phyloP scores from a whole-genome alignment of 208 protist species.

The Lotmaria passim region DNA sequence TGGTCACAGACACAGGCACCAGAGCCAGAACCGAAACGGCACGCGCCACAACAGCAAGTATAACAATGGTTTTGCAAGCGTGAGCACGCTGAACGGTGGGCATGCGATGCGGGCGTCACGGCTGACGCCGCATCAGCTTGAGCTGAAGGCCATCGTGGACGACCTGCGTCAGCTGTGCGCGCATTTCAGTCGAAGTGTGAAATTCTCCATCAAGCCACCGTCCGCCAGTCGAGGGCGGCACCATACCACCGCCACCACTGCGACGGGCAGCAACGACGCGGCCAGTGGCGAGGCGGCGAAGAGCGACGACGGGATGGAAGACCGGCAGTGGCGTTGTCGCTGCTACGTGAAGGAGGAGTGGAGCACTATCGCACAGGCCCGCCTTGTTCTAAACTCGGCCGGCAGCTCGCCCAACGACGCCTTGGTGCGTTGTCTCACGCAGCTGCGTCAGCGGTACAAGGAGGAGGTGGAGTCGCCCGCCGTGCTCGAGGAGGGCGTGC shows the following conservation, averaged over 20 bases:
- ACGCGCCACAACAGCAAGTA: neutral
- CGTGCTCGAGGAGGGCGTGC: constrained; percentile 67
- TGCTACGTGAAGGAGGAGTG: constrained; percentile 89
- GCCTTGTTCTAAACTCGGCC: constrained; percentile 45
- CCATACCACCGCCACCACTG: neutral
- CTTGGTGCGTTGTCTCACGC: constrained; percentile 58
- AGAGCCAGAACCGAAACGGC: no score
- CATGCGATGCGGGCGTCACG: neutral
- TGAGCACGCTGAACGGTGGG: neutral
- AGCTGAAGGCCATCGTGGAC: constrained; percentile 73
- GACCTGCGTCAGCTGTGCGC: constrained; percentile 78
- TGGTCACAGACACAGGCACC: neutral
- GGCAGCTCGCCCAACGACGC: constrained; percentile 68
- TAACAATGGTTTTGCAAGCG: neutral
- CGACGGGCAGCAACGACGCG: neutral
- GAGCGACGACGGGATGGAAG: neutral
- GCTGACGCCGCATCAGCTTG: constrained; percentile 69
- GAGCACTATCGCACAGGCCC: constrained; percentile 52
- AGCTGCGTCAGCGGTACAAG: constrained; percentile 58
- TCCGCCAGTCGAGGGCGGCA: neutral
- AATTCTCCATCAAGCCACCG: constrained; percentile 85
- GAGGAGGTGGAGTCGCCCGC: constrained; percentile 58
- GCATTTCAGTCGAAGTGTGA: constrained; percentile 74
- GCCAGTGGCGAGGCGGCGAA: neutral
- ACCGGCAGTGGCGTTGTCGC: constrained; percentile 66